phyloP scores from a whole-genome alignment of 1,284 basidiomycete genomes.

The Ganoderma sinense region DNA sequence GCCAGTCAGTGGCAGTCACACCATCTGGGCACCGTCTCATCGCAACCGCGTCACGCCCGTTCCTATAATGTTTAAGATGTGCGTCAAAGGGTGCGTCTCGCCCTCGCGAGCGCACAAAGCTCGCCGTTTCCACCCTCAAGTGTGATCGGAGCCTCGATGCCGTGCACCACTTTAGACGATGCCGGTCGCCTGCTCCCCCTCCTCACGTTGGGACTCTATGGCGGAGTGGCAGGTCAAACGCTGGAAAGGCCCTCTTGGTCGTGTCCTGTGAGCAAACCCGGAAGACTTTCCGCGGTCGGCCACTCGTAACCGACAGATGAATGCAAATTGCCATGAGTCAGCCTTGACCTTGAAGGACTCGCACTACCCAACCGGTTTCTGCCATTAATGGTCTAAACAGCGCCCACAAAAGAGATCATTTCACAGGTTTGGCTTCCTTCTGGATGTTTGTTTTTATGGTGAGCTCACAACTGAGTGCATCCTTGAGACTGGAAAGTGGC shows the following conservation, averaged over 20 bases:
- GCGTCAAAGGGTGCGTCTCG: neutral
- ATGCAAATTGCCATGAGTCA: too few species aligned
- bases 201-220: neutral
- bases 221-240: neutral
- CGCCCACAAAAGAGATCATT: too few species aligned
- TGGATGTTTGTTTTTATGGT: too few species aligned
- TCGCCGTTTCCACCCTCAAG: neutral
- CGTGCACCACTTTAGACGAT: neutral
- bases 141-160: neutral
- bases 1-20: neutral
- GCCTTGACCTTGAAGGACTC: neutral
- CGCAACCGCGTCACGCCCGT: slow-evolving; percentile 1
- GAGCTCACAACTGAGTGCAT: too few species aligned
- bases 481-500: too few species aligned
- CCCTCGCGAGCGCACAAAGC: neutral
- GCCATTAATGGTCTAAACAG: too few species aligned
- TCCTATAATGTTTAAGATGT: neutral
- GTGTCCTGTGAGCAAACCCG: neutral
- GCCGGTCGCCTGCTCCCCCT: neutral
- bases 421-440: too few species aligned
- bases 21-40: neutral
- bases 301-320: neutral
- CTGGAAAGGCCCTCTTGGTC: neutral
- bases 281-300: neutral
- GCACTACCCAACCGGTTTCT: too few species aligned